Base-by-base conservation (phyloP, 2,329 filamentous ascomycete genomes). In the Aspergillus ochraceus region DNA sequence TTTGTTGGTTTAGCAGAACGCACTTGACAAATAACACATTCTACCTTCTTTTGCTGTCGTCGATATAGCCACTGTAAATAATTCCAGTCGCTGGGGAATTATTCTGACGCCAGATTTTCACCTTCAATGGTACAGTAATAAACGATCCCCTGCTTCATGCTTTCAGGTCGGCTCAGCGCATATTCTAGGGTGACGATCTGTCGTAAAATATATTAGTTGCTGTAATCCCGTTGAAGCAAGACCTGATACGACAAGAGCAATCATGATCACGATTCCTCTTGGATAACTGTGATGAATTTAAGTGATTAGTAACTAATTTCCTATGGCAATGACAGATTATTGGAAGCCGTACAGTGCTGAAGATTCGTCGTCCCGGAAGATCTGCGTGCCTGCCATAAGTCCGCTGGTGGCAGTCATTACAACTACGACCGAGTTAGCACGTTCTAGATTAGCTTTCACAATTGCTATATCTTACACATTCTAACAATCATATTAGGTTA, bases 361-460 rank as follows among this genome's bases (percentile, higher is more conserved):
- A 3, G 81, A 78, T 19, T 73, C 67, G 63, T 82, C 79, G 11
- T 72, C 66, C 1, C 76, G 75, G 56, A 83, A 84, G 42, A 83
- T 82, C 62, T 83, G 81, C 9, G 81, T 79, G 0, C 82, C 81
- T 0, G 77, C 79, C 80, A 84, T 83, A 55, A 84, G 60, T 0
- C 82, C 81, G 12, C 70, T 76, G 8, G 81, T 83, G 3, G 81
- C 80, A n/a, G 72, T 77, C 81, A 83, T 83, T 2, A 84, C 81
- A 19, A 46, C 54, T 56, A 11, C 12, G 29, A n/a, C 2, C 19
- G 10, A 3, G 51, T 52, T 20, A 39, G 19, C 10, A 14, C 45
- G 29, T 2, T 26, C 17, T 3, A 14, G 1, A 2, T 9, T 52
- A 17, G 30, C 3, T 9, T 4, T 6, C 24, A 42, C 17, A 2